Conservation (phyloP, 441 rosid species). For the Gossypium davidsonii region DNA sequence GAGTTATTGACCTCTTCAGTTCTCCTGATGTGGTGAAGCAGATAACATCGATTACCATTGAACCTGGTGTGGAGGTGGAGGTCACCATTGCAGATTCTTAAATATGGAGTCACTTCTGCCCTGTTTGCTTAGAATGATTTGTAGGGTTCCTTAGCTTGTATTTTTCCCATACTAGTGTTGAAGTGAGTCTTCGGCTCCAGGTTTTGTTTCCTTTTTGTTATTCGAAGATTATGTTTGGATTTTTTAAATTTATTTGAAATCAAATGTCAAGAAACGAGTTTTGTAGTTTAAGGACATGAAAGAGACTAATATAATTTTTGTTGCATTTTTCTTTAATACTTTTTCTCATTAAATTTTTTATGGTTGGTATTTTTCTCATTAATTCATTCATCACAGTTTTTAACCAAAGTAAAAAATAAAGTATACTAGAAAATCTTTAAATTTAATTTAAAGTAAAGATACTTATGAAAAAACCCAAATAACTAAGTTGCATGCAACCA, state of each 20-base stretch:
- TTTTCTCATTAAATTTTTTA: no score
- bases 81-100: slow-evolving; percentile 50
- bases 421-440: no score
- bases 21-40: slow-evolving; percentile 57
- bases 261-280: not conserved
- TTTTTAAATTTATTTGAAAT: not conserved
- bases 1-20: slow-evolving; percentile 53
- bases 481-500: no score
- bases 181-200: slow-evolving; percentile 9
- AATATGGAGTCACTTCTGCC: not conserved
- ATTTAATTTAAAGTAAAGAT: no score
- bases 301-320: not conserved
- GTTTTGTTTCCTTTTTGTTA: slow-evolving; percentile 17
- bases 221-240: not conserved
- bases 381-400: no score
- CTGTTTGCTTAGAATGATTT: slow-evolving; percentile 9
- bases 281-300: not conserved
- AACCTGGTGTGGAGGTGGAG: slow-evolving; percentile 60
- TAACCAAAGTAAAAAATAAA: no score
- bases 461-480: no score
- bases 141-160: slow-evolving; percentile 15
- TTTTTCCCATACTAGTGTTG: slow-evolving; percentile 9
- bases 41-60: slow-evolving; percentile 50
- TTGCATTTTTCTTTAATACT: not conserved
- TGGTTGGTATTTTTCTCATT: no score